These are phyloP conservation scores for Termitomyces sp. DNA, from an alignment of 768 basidiomycete genomes.

Conservation along the genomic window DNA sequence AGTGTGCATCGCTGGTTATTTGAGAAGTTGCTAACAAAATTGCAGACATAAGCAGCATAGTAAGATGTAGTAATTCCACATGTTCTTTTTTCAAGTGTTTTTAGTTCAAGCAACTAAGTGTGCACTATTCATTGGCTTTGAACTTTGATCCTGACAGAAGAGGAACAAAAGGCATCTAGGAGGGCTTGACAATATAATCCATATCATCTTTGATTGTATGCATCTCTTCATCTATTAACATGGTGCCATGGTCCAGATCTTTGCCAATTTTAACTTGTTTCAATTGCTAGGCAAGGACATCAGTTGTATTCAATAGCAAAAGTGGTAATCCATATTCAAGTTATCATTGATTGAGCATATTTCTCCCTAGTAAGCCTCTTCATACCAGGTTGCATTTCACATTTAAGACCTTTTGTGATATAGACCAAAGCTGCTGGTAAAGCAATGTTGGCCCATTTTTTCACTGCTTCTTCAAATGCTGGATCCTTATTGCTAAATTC, in stretches of 20 bases:
- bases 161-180: slow-evolving; percentile 23
- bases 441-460: no score
- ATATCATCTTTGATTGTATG: neutral
- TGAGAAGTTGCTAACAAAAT: slow-evolving; percentile 21
- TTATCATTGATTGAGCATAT: neutral
- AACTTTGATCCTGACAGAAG: slow-evolving; percentile 23
- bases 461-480: no score
- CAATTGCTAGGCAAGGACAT: neutral
- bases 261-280: neutral
- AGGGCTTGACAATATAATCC: slow-evolving; percentile 17
- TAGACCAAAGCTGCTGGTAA: neutral
- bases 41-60: slow-evolving; percentile 30
- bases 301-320: neutral
- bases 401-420: neutral
- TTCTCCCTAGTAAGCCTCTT: no score
- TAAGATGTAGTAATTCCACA: slow-evolving; percentile 24
- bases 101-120: slow-evolving; percentile 26
- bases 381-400: no score
- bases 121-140: slow-evolving; percentile 34
- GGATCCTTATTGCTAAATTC: no score
- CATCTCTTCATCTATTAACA: slow-evolving; percentile 8
- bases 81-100: slow-evolving; percentile 7
- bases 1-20: slow-evolving; percentile 14
- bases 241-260: neutral
- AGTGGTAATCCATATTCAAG: neutral